Evolutionary conservation across 2,329 filamentous ascomycete genomes (phyloP), one percentile per base, ranked within the genome.

Genomic region (Zalaria obscura): DNA sequence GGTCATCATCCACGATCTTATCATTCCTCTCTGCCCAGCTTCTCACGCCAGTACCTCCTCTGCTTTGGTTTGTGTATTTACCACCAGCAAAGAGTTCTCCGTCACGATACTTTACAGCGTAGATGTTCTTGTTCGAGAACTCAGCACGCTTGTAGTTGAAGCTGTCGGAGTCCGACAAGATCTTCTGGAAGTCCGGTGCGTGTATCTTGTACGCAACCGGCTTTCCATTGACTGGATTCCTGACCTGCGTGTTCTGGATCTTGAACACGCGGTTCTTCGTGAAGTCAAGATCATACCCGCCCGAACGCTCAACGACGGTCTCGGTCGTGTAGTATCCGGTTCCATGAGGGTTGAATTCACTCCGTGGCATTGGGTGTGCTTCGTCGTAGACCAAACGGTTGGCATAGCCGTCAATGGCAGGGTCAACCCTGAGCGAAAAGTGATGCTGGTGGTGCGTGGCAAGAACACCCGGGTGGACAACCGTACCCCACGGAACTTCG

Each of bases 371-470:
- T 0, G 78, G 59, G 40, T 75, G 69, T 0, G 71, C 67, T 50
- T 78, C 61, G 25, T 71, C 61, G 52, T 80, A 67, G 39, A 67
- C 57, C 25, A 68, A 50, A 27, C 66, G 57, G 55, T 70, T 67
- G 40, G 58, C 43, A 50, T 60, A 54, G 43, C 68, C 63, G 46
- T 72, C 64, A 44, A 70, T 56, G 50, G 61, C 57, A 28, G 67
- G 58, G 57, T 73, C 60, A 44, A 74, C 50, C 42, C 69, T 60
- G 47, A 72, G 52, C 47, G 63, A 57, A 64, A 88, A 85, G 56
- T 86, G 81, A 59, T 87, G 83, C 55, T 88, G 82, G 53, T 87
- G 82, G 59, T 82, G 76, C 0, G 68, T 66, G 2, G 78, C 80
- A 29, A 85, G 71, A 10, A 80, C 78, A 35, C 79, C 78, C 0